Evolutionary conservation across 768 basidiomycete genomes (phyloP), one percentile per base, ranked within the genome.

Genomic region (Lyophyllum semitale): DNA sequence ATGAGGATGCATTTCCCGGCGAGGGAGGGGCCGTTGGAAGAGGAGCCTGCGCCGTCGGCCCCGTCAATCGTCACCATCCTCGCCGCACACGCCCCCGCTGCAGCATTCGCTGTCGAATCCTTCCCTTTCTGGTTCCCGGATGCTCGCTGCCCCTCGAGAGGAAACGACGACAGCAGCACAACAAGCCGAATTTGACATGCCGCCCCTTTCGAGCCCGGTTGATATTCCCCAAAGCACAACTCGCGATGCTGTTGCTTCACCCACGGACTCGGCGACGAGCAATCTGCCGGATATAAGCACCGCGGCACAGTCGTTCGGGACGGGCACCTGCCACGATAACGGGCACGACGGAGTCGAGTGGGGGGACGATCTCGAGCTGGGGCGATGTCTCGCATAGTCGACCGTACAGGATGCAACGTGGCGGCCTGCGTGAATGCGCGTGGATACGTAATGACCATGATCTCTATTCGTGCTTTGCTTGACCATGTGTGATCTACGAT

Each of bases 301-400:
- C 0, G 88, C 88, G 12, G 77, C 82, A 2, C 77, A 78, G 55
- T 89, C 88, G 53, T 87, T 89, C 59, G 78, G 89, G 20, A 88
- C 88, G 4, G n/a, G 80, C 82, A 15, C 78, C 89, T 38, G 78
- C 80, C 43, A 87, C 85, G 7, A 66, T 86, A 11, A 77, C 77
- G 15, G 81, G 82, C 22, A 77, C 79, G 63, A 85, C 85, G 15
- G 84, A 82, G 41, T 76, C 78, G 51, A 77, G 80, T 50, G 78
- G 73, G 30, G 69, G 70, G 22, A 78, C 76, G 35, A 72, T 77
- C 17, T 68, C 75, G 44, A 84, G 79, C 63, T 83, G 80, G 82
- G 76, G 74, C 26, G 76, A 72, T 23, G 51, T 69, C 27, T 68
- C 75, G 22, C 74, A 77, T 44, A 78, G 68, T 71, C 18, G 77